phyloP scores from a whole-genome alignment of 495 filamentous ascomycete genomes.

The Hypoxylon trugodes region DNA sequence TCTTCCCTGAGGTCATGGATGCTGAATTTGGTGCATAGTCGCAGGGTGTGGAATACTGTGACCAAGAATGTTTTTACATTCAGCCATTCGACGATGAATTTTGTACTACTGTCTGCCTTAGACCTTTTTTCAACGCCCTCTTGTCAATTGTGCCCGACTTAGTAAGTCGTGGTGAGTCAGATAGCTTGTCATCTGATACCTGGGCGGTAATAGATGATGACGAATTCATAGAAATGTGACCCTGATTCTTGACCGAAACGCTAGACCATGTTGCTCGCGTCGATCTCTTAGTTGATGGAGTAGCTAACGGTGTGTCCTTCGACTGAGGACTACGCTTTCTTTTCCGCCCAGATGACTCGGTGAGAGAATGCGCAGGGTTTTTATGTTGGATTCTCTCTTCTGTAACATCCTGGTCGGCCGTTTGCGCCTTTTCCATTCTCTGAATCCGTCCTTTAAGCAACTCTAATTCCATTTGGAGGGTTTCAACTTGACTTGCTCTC shows the following conservation, averaged over 20 bases:
- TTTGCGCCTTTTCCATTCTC: conserved; percentile 32
- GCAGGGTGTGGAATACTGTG: neutral
- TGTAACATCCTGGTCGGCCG: neutral
- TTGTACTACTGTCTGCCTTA: neutral
- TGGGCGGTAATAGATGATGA: neutral
- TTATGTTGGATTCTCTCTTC: neutral
- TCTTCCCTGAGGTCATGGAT: conserved; percentile 50
- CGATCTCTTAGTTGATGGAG: neutral
- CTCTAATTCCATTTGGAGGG: conserved; percentile 52
- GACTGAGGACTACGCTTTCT: neutral
- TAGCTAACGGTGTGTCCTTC: neutral
- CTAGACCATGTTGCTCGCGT: neutral
- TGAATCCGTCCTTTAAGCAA: conserved; percentile 49
- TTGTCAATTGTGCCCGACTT: conserved; percentile 29
- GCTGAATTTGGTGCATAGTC: conserved; percentile 39
- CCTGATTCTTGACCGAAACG: neutral
- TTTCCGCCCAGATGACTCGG: neutral
- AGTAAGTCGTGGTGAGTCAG: conserved; percentile 15
- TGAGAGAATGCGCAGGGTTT: neutral
- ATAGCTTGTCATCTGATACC: neutral
- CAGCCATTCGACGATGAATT: neutral
- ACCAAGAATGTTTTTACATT: neutral
- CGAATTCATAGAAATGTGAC: neutral
- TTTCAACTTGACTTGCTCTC: conserved; percentile 51
- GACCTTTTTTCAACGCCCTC: conserved; percentile 9